Conservation (phyloP, 768 basidiomycete genomes). For the Strobilomyces confusus region DNA sequence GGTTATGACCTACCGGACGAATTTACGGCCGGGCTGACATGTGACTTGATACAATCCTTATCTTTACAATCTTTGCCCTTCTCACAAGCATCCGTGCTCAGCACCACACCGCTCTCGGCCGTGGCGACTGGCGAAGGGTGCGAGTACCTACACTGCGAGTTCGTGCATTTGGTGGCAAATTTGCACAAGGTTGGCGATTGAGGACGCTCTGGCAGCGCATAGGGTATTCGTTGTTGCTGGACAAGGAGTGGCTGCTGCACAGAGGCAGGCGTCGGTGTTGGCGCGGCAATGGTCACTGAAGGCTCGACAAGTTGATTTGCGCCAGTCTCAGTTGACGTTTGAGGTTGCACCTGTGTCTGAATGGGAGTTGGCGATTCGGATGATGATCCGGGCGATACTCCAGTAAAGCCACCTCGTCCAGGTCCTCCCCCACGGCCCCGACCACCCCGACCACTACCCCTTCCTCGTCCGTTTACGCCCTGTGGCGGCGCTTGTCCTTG, state of each 20-base stretch:
- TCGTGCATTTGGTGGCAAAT: slow-evolving; percentile 87
- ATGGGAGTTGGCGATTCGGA: slow-evolving; percentile 17
- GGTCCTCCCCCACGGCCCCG: slow-evolving; percentile 42
- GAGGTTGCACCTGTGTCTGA: slow-evolving; percentile 20
- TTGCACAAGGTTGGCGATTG: slow-evolving; percentile 93
- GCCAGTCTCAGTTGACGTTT: slow-evolving; percentile 13
- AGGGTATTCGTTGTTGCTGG: slow-evolving; percentile 39
- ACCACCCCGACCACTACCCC: slow-evolving; percentile 44
- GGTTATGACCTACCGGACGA: slow-evolving; percentile 45
- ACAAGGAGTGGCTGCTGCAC: slow-evolving; percentile 4
- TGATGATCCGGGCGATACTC: slow-evolving; percentile 20
- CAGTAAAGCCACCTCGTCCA: slow-evolving; percentile 40
- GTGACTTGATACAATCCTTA: slow-evolving; percentile 88
- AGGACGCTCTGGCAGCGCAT: slow-evolving; percentile 69
- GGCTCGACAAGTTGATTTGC: slow-evolving; percentile 6
- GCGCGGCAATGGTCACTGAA: slow-evolving; percentile 21
- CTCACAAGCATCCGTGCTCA: slow-evolving; percentile 92
- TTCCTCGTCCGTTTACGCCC: slow-evolving; percentile 36
- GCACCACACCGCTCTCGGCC: slow-evolving; percentile 87
- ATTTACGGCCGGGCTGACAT: slow-evolving; percentile 82
- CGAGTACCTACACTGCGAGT: slow-evolving; percentile 83
- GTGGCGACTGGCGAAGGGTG: slow-evolving; percentile 98
- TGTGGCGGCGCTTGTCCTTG: slow-evolving; percentile 18
- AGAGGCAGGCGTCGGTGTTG: slow-evolving; percentile 27
- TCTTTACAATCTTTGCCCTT: slow-evolving; percentile 87